Conservation (phyloP, 2,329 filamentous ascomycete species). For the Chaetomium globosum region DNA sequence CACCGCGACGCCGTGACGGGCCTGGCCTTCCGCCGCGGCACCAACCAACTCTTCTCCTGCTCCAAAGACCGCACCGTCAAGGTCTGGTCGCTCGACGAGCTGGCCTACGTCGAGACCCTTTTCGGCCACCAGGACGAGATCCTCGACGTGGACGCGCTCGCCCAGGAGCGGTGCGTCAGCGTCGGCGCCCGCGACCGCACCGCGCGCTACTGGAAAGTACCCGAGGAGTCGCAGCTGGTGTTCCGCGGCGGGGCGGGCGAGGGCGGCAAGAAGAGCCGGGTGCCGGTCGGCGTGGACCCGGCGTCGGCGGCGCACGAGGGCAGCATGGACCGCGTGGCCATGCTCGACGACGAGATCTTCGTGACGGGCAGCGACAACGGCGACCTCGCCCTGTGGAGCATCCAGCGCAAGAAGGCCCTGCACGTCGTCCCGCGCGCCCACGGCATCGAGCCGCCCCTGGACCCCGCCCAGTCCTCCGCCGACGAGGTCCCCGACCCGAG, state of each 20-base stretch:
- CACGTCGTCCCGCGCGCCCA: constrained; percentile 80
- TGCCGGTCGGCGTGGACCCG: constrained; percentile 46
- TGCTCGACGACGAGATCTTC: constrained; percentile 85
- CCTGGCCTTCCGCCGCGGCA: constrained; percentile 81
- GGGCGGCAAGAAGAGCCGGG: constrained; percentile 53
- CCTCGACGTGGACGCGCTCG: constrained; percentile 78
- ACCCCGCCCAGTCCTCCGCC: constrained; percentile 71
- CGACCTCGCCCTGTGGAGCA: constrained; percentile 80
- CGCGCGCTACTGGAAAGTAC: constrained; percentile 91
- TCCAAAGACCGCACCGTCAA: constrained; percentile 93
- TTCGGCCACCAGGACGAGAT: constrained; percentile 96
- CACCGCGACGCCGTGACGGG: constrained; percentile 87
- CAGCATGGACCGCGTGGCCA: constrained; percentile 87
- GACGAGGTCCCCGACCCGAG: constrained; percentile 64
- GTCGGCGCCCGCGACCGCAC: constrained; percentile 91
- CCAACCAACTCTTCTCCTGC: constrained; percentile 89
- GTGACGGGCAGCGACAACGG: constrained; percentile 94
- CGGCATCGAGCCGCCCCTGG: constrained; percentile 74
- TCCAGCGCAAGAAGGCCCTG: constrained; percentile 92
- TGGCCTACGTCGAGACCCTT: constrained; percentile 92
- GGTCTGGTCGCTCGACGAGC: constrained; percentile 88
- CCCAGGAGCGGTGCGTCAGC: constrained; percentile 84
- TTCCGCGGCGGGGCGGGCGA: constrained; percentile 79
- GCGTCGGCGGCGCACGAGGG: constrained; percentile 70
- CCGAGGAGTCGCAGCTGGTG: constrained; percentile 91